Conservation (phyloP, 2,329 filamentous ascomycete genomes). For the Arachnomyces sp. region DNA sequence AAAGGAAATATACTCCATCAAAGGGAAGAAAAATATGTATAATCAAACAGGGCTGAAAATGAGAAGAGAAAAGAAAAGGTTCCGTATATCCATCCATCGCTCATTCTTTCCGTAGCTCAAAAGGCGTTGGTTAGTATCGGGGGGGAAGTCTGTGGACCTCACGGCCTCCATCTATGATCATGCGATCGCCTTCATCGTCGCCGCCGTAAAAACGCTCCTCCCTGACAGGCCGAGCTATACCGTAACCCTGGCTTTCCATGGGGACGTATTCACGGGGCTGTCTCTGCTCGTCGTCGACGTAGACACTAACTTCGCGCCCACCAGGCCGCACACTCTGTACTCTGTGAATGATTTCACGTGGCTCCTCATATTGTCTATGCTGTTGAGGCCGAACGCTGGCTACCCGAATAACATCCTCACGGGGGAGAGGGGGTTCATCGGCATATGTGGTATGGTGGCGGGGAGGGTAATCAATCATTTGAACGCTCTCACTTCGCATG, state of each 20-base stretch:
- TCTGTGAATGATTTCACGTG: slow-evolving; percentile 30
- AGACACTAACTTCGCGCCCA: slow-evolving; percentile 36
- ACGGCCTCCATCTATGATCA: slow-evolving; percentile 22
- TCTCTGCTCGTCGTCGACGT: slow-evolving; percentile 29
- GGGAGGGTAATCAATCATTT: slow-evolving; percentile 33
- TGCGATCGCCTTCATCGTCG: slow-evolving; percentile 22
- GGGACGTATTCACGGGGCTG: slow-evolving; percentile 43
- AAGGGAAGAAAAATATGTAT: too few relatives aligned
- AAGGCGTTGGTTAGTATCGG: slow-evolving; percentile 22
- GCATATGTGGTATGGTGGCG: slow-evolving; percentile 34
- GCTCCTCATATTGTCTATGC: slow-evolving; percentile 35
- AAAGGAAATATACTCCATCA: too few relatives aligned
- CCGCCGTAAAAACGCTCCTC: slow-evolving; percentile 31
- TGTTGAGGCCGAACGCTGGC: slow-evolving; percentile 51
- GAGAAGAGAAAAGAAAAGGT: too few relatives aligned
- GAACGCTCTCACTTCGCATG: slow-evolving; percentile 32
- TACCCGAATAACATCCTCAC: slow-evolving; percentile 49
- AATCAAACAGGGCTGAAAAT: neutral
- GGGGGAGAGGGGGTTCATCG: slow-evolving; percentile 58
- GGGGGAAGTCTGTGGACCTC: slow-evolving; percentile 25
- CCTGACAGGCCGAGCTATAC: slow-evolving; percentile 26
- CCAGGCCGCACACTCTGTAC: slow-evolving; percentile 36
- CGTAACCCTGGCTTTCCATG: slow-evolving; percentile 33
- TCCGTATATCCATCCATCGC: too few relatives aligned
- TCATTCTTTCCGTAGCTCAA: neutral